Evolutionary conservation across 1,139 yeast species (phyloP).

Genomic region (Pichia kudriavzevii): DNA sequence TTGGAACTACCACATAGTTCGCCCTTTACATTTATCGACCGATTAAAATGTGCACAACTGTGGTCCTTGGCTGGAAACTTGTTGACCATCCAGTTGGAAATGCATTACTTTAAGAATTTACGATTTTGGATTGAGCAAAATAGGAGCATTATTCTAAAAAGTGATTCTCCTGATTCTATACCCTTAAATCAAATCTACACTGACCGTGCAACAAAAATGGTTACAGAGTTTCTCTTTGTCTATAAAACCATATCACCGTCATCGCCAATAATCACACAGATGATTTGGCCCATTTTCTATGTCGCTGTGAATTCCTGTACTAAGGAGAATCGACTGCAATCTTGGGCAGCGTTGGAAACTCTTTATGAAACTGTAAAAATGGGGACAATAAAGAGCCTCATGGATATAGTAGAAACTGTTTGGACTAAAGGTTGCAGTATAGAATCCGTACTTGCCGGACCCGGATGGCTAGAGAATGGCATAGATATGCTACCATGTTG

Average conservation of each 20-base stretch:
- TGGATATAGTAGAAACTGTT: constrained; percentile 34
- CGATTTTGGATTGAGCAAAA: constrained; percentile 6
- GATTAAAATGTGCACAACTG: constrained; percentile 45
- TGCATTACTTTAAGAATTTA: constrained; percentile 21
- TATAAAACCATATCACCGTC: constrained; percentile 37
- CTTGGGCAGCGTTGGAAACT: constrained; percentile 32
- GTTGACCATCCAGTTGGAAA: constrained; percentile 25
- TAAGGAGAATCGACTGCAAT: constrained; percentile 26
- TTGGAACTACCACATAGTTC: constrained; percentile 20
- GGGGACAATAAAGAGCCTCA: constrained; percentile 41
- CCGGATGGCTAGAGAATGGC: constrained; percentile 40
- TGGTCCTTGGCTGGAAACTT: constrained; percentile 46
- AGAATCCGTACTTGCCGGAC: constrained; percentile 34
- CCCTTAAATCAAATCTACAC: constrained; percentile 8
- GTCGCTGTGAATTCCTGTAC: constrained; percentile 37
- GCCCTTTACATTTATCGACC: constrained; percentile 28
- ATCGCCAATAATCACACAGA: constrained; percentile 45
- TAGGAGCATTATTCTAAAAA: constrained; percentile 1
- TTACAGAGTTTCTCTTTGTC: constrained; percentile 39
- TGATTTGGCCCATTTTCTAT: constrained; percentile 54
- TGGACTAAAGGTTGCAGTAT: constrained; percentile 35
- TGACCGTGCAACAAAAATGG: constrained; percentile 27
- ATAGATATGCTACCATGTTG: constrained; percentile 43
- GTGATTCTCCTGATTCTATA: constrained; percentile 8
- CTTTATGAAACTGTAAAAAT: constrained; percentile 42